These are phyloP conservation scores for Aurinia saxatilis DNA, from an alignment of 345 rosid genomes.

Conservation along the genomic window DNA sequence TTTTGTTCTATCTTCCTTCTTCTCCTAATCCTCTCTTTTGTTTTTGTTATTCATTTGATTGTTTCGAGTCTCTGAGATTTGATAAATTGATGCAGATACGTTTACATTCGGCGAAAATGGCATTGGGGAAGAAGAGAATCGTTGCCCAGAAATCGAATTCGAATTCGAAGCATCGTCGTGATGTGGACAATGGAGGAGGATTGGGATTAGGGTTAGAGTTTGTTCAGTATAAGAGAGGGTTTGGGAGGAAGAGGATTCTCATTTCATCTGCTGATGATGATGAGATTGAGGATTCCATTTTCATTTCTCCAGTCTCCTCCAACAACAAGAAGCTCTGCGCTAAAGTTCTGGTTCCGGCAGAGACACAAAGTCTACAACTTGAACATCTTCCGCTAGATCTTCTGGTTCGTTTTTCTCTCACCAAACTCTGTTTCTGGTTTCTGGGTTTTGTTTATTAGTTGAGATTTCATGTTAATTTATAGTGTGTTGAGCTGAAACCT, in stretches of 20 bases:
- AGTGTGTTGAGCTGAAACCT: not conserved
- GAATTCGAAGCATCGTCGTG: slow-evolving; percentile 21
- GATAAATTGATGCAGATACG: not conserved
- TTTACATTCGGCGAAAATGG: slow-evolving; percentile 30
- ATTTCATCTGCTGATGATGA: slow-evolving; percentile 30
- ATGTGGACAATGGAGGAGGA: slow-evolving; percentile 18
- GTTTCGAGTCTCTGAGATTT: not conserved
- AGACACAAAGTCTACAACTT: slow-evolving; percentile 32
- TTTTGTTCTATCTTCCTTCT: not conserved
- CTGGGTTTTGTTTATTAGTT: not conserved
- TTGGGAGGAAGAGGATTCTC: slow-evolving; percentile 68
- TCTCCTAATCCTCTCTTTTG: slow-evolving; percentile 5
- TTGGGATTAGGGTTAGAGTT: slow-evolving; percentile 38
- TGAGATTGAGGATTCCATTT: slow-evolving; percentile 19
- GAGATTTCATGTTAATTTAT: not conserved
- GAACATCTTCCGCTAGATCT: slow-evolving; percentile 65
- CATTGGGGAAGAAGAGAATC: slow-evolving; percentile 34
- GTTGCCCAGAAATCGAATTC: slow-evolving; percentile 33
- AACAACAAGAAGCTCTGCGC: slow-evolving; percentile 61
- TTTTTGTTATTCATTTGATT: not conserved
- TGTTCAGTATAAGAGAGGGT: slow-evolving; percentile 44
- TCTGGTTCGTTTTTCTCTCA: slow-evolving; percentile 42
- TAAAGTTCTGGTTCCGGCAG: not conserved
- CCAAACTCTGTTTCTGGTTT: not conserved
- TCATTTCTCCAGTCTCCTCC: slow-evolving; percentile 26